These are phyloP conservation scores for Biscogniauxia marginata DNA, from an alignment of 2,329 filamentous ascomycete species.

Conservation along the genomic window DNA sequence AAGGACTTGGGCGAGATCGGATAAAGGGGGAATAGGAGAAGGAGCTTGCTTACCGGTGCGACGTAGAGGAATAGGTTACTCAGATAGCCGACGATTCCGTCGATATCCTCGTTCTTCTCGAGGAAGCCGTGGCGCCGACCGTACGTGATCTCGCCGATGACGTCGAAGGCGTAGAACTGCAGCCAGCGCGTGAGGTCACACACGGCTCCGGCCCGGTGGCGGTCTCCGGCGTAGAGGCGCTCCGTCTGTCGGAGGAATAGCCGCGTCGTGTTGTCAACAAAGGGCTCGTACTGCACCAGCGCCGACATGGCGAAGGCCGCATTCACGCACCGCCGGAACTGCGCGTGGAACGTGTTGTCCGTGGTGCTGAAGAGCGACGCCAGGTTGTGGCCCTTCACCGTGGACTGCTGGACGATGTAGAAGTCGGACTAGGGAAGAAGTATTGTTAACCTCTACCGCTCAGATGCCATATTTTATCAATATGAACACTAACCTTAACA, in stretches of 20 bases:
- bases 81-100: conserved; percentile 68
- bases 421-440: conserved; percentile 64
- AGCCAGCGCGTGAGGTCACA: conserved; percentile 72
- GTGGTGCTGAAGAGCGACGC: conserved; percentile 75
- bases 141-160: conserved; percentile 76
- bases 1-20: too few species aligned
- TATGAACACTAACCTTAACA: conserved; percentile 57
- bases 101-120: conserved; percentile 71
- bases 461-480: not conserved
- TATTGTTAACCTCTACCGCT: too few species aligned
- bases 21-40: not conserved
- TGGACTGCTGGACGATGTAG: conserved; percentile 74
- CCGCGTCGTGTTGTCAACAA: conserved; percentile 72
- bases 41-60: conserved; percentile 55
- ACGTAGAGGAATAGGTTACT: conserved; percentile 67
- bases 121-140: conserved; percentile 74
- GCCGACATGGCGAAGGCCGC: conserved; percentile 75
- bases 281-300: conserved; percentile 75
- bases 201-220: conserved; percentile 37
- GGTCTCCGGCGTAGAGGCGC: conserved; percentile 48
- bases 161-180: conserved; percentile 80
- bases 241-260: conserved; percentile 66
- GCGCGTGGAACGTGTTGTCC: conserved; percentile 72
- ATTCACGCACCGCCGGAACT: conserved; percentile 73
- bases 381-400: conserved; percentile 65